Base-by-base conservation (phyloP, 2,329 filamentous ascomycete genomes). In the Aspergillus quadricinctus region DNA sequence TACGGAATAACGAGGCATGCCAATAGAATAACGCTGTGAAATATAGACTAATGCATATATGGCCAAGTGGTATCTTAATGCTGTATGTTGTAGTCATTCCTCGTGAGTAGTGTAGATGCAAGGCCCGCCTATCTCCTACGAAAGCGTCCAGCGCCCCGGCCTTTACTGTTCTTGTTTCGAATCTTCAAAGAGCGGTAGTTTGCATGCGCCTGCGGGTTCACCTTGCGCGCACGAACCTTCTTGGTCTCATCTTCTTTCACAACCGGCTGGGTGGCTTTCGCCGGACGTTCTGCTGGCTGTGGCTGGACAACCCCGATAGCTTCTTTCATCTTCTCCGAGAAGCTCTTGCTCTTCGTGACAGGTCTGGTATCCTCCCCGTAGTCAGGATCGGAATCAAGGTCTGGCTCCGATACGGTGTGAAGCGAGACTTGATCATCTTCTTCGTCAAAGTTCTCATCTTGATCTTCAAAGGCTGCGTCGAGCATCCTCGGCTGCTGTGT, bases 101-200 rank as follows among this genome's bases (percentile, higher is more conserved):
- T 66, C 61, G 52, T 65, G 54, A 59, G 27, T 45, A 14, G 10
- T 52, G 45, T 40, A 40, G 31, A 27, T 25, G 21, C 21, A 46
- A 63, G 49, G 59, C 10, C 14, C 7, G 11, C n/a, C 58, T 66
- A 70, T 60, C 69, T 68, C 49, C 71, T 64, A 10, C 74, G 67
- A 64, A 77, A 78, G 49, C 75, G 67, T 7, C 74, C 69, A 25
- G 61, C 64, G 14, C 66, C 67, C 54, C 67, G 65, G 25, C 70
- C 71, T 57, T 71, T 71, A 9, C 66, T 65, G 14, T 69, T 69
- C 56, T 69, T 70, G 59, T 74, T 75, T 40, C 73, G 67, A 57
- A 80, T 78, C 61, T 79, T 80, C 60, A 80, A 58, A 10, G 76
- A 74, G 14, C 77, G 69, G 57, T 78, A 80, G 60, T 80, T 80